These are phyloP conservation scores for Xanthoceras sorbifolium DNA, from an alignment of 345 rosid species.

Conservation along the genomic window DNA sequence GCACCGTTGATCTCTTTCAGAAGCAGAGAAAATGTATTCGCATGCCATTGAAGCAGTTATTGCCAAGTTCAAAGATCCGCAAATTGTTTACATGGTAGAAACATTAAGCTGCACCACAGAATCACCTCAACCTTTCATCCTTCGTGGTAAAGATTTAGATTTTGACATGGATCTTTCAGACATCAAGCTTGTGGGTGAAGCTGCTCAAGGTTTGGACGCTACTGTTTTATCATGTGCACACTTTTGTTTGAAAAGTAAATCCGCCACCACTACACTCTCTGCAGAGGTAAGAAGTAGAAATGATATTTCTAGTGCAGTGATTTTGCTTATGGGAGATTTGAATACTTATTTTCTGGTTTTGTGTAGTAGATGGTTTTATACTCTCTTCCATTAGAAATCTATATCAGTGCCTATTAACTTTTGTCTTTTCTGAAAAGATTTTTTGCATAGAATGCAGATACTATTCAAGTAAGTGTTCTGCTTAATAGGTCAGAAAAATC, in stretches of 20 bases:
- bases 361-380: slow-evolving; percentile 15
- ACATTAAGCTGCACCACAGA: slow-evolving; percentile 44
- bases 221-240: slow-evolving; percentile 53
- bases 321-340: slow-evolving; percentile 1
- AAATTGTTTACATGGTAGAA: slow-evolving; percentile 56
- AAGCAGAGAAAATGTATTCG: slow-evolving; percentile 47
- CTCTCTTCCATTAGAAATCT: slow-evolving; percentile 1
- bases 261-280: slow-evolving; percentile 40
- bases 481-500: slow-evolving; percentile 61
- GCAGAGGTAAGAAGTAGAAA: slow-evolving; percentile 57
- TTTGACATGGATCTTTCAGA: slow-evolving; percentile 45
- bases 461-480: slow-evolving; percentile 64
- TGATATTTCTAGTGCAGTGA: not conserved
- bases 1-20: slow-evolving; percentile 37
- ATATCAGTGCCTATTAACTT: slow-evolving; percentile 12
- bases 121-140: slow-evolving; percentile 44
- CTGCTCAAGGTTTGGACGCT: slow-evolving; percentile 36
- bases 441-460: slow-evolving; percentile 82
- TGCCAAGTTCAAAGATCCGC: slow-evolving; percentile 65
- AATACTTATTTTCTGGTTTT: not conserved
- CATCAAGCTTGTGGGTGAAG: slow-evolving; percentile 46
- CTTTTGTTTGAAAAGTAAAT: slow-evolving; percentile 56
- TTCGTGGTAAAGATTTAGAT: slow-evolving; percentile 59
- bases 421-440: slow-evolving; percentile 36
- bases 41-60: slow-evolving; percentile 49